These are phyloP conservation scores for Oldenlandia corymbosa DNA, from an alignment of 257 asterid species.

Conservation along the genomic window DNA sequence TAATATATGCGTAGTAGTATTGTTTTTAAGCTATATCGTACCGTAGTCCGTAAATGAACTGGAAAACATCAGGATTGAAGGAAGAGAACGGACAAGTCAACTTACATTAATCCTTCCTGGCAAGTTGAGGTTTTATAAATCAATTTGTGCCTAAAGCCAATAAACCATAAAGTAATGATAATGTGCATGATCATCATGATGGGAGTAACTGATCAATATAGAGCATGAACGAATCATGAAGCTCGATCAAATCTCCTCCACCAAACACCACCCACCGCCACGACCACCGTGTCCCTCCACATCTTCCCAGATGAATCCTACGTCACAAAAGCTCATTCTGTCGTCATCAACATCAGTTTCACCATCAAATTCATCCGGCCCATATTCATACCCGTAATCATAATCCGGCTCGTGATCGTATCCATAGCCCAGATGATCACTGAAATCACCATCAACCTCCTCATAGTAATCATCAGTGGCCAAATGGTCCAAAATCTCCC, in stretches of 20 bases:
- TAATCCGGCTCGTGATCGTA: not conserved
- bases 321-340: slow-evolving; percentile 33
- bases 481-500: slow-evolving; percentile 54
- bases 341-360: slow-evolving; percentile 16
- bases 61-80: no score
- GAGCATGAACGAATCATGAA: not conserved
- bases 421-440: slow-evolving; percentile 4
- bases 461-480: slow-evolving; percentile 12
- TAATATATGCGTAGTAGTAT: no score
- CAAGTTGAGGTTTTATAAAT: no score
- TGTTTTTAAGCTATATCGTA: no score
- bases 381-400: no score
- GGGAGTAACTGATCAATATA: not conserved
- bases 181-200: not conserved
- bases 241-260: slow-evolving; percentile 57
- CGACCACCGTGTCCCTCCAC: slow-evolving; percentile 45
- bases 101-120: no score
- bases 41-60: no score
- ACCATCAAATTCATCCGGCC: no score
- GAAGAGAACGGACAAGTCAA: no score
- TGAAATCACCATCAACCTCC: no score
- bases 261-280: slow-evolving; percentile 74
- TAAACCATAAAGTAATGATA: not conserved
- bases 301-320: slow-evolving; percentile 32
- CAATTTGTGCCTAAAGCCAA: no score